Base-by-base conservation (phyloP, 2,329 filamentous ascomycete genomes). In the Trichoderma simmonsii region DNA sequence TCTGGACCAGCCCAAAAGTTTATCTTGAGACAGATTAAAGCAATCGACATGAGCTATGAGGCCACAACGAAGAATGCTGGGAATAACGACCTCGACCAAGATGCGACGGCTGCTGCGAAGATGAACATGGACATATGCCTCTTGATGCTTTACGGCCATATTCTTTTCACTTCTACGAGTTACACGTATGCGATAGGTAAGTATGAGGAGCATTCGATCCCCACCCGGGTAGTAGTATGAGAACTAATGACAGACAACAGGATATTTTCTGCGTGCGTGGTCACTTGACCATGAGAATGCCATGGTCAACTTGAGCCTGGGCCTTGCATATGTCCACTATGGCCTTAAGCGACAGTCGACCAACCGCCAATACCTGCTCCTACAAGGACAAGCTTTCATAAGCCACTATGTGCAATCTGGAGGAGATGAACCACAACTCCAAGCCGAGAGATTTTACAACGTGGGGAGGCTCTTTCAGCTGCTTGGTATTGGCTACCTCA, bases 1-100 rank as follows among this genome's bases (percentile, higher is more conserved):
- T 91, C 92, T 3, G 92, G 93, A 0, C 91, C 93, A 0, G 91
- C 92, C 24, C 94, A 97, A 81, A 98, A 98, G 80, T 97, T 93
- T 78, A 90, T 98, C 77, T 86, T 98, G 72, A 91, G 96, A 5
- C 94, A 97, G 81, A 93, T 99, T 82, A 97, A 97, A 80, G 90
- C 90, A 4, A 93, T 97, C 84, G 96, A 99, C 91, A 59, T 84
- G 82, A 84, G 87, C 15, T 83, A 86, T 15, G 82, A 85, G 54
- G 81, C 83, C 32, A 80, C 81, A 70, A 80, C 80, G 3, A 71
- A 69, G 1, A 68, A 73, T 54, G 28, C 77, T 9, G 80, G 48
- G 74, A 80, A 72, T 76, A 43, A 75, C 28, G 77, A 75, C 60
- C 61, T 66, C 54, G 71, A 73, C 56, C 56, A 24, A 36, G 56